phyloP scores from a whole-genome alignment of 768 basidiomycete genomes.

The Trametes villosa region DNA sequence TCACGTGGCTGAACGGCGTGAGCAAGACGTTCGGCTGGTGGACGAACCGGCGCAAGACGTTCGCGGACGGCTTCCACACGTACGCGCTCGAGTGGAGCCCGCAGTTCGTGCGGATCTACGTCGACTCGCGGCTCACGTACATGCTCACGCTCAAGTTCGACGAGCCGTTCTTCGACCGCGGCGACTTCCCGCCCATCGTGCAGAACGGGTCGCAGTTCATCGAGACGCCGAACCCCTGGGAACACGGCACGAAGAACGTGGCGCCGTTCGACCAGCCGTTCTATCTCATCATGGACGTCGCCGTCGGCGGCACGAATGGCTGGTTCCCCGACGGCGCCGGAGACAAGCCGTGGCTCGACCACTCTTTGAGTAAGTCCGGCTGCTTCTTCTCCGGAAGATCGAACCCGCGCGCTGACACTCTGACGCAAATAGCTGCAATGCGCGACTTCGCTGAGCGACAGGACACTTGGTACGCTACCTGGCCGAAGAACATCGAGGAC shows the following conservation, averaged over 20 bases:
- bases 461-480: conserved; percentile 71
- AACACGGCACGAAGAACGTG: conserved; percentile 60
- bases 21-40: conserved; percentile 81
- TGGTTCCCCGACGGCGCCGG: conserved; percentile 88
- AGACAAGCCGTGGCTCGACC: conserved; percentile 83
- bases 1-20: conserved; percentile 46
- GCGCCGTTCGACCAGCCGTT: conserved; percentile 89
- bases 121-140: conserved; percentile 78
- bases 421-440: conserved; percentile 59
- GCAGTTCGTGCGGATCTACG: conserved; percentile 82
- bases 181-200: conserved; percentile 67
- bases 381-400: background rate
- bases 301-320: conserved; percentile 87
- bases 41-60: conserved; percentile 67
- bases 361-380: conserved; percentile 47
- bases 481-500: conserved; percentile 66
- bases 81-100: conserved; percentile 87
- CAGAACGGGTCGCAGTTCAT: conserved; percentile 66
- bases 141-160: conserved; percentile 73
- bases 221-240: conserved; percentile 76
- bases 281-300: conserved; percentile 84
- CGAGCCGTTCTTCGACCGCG: conserved; percentile 77
- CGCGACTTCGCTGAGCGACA: conserved; percentile 62
- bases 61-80: conserved; percentile 74
- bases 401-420: conserved; percentile 1